Percentiles rank a stretch among this genome's conserved stretches.
Evolutionary conservation across 2,329 filamentous ascomycete genomes (phyloP).

Genomic region (Botrytis deweyae): DNA sequence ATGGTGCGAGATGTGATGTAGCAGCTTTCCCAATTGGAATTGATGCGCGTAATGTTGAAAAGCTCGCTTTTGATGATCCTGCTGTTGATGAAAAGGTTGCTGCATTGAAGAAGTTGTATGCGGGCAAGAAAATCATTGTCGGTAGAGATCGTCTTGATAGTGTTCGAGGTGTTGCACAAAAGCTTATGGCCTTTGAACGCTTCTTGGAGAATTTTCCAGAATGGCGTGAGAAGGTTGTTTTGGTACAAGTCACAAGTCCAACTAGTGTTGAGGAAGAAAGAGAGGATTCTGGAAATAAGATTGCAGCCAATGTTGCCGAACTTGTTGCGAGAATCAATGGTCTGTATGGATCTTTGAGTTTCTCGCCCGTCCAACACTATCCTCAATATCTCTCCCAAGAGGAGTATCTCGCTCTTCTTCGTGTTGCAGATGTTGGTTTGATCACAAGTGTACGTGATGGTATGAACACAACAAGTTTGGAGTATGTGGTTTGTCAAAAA

Average conservation of each 20-base stretch:
- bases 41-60: constrained; percentile 77
- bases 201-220: constrained; percentile 89
- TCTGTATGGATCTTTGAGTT: constrained; percentile 80
- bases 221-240: constrained; percentile 86
- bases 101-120: constrained; percentile 73
- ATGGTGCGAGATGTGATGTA: constrained; percentile 83
- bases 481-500: constrained; percentile 91
- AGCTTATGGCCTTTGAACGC: constrained; percentile 88
- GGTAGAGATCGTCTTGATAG: constrained; percentile 92
- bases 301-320: constrained; percentile 85
- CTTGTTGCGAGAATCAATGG: constrained; percentile 91
- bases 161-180: constrained; percentile 91
- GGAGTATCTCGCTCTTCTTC: constrained; percentile 92
- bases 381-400: constrained; percentile 86
- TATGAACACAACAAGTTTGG: constrained; percentile 96
- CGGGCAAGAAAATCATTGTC: constrained; percentile 92
- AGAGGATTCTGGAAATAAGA: constrained; percentile 74
- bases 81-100: constrained; percentile 70
- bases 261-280: constrained; percentile 76
- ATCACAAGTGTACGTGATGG: constrained; percentile 96
- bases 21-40: constrained; percentile 96
- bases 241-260: constrained; percentile 93
- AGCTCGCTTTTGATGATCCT: constrained; percentile 67
- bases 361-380: constrained; percentile 90
- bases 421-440: constrained; percentile 84